These are phyloP conservation scores for Strigomonas galati DNA, from an alignment of 208 protist genomes.

Conservation along the genomic window DNA sequence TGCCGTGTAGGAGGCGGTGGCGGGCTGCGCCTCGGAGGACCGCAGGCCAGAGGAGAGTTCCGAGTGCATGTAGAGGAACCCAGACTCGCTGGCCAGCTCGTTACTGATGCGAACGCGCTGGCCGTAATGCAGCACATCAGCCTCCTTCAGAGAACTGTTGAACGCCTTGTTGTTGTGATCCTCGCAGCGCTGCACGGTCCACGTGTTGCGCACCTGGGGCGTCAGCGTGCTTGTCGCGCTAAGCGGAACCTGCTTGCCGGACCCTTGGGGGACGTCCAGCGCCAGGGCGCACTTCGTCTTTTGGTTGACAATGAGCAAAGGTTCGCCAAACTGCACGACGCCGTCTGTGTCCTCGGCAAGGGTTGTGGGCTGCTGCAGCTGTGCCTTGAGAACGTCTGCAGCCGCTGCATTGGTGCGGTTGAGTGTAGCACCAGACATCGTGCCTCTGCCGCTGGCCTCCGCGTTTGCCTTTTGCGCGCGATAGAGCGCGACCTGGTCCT, in stretches of 20 bases:
- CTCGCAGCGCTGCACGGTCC: conserved; percentile 55
- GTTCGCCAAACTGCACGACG: conserved; percentile 48
- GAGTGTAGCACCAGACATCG: background rate
- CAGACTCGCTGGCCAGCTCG: conserved; percentile 44
- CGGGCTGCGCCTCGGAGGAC: conserved; percentile 43
- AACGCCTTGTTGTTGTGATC: conserved; percentile 79
- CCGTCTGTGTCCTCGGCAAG: conserved; percentile 23
- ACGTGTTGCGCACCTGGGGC: conserved; percentile 65
- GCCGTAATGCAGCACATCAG: conserved; percentile 75
- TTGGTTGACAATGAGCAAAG: conserved; percentile 47
- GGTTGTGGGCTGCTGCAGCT: conserved; percentile 32
- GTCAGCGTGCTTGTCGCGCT: conserved; percentile 21
- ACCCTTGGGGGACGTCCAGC: conserved; percentile 29
- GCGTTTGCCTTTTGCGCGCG: conserved; percentile 21
- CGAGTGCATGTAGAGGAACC: conserved; percentile 73
- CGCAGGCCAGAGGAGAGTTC: conserved; percentile 36
- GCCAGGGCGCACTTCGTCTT: conserved; percentile 50
- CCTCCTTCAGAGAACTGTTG: conserved; percentile 37
- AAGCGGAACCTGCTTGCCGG: conserved; percentile 7
- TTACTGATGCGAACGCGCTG: conserved; percentile 79
- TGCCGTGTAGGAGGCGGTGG: conserved; percentile 41
- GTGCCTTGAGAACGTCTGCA: conserved; percentile 13
- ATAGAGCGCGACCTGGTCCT: conserved; percentile 73
- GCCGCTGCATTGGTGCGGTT: background rate
- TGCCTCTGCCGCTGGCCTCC: background rate